Evolutionary conservation across 2,329 filamentous ascomycete genomes (phyloP).

Genomic region (Raffaelea albimanens): DNA sequence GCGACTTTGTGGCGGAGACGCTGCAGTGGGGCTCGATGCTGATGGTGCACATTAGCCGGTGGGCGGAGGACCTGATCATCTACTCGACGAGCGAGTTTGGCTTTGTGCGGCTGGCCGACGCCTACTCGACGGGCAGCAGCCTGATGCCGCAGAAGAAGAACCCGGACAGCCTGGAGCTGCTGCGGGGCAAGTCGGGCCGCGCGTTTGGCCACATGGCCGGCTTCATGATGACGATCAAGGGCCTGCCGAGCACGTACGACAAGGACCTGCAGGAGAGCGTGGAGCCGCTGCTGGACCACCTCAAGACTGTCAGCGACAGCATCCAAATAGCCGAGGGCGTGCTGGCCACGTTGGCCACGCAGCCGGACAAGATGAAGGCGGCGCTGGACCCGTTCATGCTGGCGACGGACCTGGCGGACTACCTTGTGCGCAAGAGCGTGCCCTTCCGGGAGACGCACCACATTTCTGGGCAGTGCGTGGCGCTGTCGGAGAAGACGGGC

Average conservation of each 20-base stretch:
- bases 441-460: conserved; percentile 80
- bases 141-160: conserved; percentile 85
- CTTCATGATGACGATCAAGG: conserved; percentile 62
- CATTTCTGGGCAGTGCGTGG: conserved; percentile 66
- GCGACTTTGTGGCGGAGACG: conserved; percentile 75
- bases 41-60: conserved; percentile 71
- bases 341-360: conserved; percentile 59
- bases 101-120: conserved; percentile 67
- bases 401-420: conserved; percentile 61
- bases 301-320: conserved; percentile 74
- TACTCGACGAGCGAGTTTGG: conserved; percentile 69
- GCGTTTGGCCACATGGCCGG: conserved; percentile 76
- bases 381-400: conserved; percentile 78
- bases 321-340: conserved; percentile 77
- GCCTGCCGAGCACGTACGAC: conserved; percentile 76
- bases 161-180: conserved; percentile 57
- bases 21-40: conserved; percentile 72
- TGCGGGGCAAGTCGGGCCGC: conserved; percentile 68
- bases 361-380: conserved; percentile 67
- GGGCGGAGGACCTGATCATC: conserved; percentile 80
- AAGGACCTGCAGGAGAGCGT: conserved; percentile 87
- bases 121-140: conserved; percentile 67
- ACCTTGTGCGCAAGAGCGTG: conserved; percentile 59
- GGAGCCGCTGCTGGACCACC: conserved; percentile 75
- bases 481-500: conserved; percentile 57